These are phyloP conservation scores for Phyllosticta citriasiana DNA, from an alignment of 2,329 filamentous ascomycete genomes.

Conservation along the genomic window DNA sequence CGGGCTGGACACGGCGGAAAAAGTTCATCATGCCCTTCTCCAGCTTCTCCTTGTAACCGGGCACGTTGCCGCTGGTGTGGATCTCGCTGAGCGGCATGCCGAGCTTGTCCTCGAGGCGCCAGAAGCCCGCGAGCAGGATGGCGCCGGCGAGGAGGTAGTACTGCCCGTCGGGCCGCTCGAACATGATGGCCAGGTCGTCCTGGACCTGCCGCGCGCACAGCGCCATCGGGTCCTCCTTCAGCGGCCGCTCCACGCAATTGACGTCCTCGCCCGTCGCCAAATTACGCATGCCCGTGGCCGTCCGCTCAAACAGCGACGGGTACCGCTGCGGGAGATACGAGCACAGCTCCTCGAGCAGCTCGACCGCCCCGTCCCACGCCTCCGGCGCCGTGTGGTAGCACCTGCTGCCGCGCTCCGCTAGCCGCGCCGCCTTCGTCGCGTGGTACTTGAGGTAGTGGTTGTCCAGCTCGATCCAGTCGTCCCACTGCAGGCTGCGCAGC, in stretches of 20 bases:
- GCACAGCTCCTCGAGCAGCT: constrained; percentile 63
- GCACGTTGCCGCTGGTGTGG: constrained; percentile 68
- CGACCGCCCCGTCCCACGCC: constrained; percentile 61
- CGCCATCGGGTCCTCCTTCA: constrained; percentile 69
- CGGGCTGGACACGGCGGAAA: constrained; percentile 60
- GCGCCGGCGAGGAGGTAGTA: constrained; percentile 72
- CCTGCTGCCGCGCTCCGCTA: constrained; percentile 54
- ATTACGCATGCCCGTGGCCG: constrained; percentile 58
- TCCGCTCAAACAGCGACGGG: constrained; percentile 57
- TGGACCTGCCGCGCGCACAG: constrained; percentile 63
- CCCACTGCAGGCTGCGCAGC: constrained; percentile 56
- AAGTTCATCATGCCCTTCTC: constrained; percentile 75
- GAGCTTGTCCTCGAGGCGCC: constrained; percentile 71
- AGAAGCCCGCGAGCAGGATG: constrained; percentile 71
- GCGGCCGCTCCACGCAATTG: constrained; percentile 53
- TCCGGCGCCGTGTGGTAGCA: constrained; percentile 61
- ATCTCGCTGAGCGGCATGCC: constrained; percentile 72
- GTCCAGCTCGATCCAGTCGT: constrained; percentile 79
- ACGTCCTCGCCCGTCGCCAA: constrained; percentile 61
- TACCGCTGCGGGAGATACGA: constrained; percentile 67
- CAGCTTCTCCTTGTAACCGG: constrained; percentile 59
- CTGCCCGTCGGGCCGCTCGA: constrained; percentile 64
- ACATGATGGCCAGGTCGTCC: constrained; percentile 77
- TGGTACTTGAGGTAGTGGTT: constrained; percentile 68
- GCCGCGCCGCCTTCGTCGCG: constrained; percentile 57